Percentiles rank a stretch among this genome's conserved stretches.
These are phyloP conservation scores for Eucalyptus lansdowneana DNA, from an alignment of 345 rosid species.

Conservation along the genomic window DNA sequence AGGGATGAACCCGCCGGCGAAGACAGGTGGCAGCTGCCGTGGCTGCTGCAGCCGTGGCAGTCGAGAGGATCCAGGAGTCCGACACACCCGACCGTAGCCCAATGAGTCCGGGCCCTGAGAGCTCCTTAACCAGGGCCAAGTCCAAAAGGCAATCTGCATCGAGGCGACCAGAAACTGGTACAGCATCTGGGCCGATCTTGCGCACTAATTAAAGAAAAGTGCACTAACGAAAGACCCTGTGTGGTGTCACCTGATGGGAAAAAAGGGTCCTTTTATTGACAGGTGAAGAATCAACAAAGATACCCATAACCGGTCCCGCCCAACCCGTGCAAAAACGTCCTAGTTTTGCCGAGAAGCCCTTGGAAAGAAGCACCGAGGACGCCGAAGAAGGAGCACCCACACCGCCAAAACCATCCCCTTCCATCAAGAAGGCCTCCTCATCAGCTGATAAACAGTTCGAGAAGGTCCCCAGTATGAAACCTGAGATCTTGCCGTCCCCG, in stretches of 20 bases:
- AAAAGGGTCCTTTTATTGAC: not conserved
- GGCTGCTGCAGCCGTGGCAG: slow-evolving; percentile 40
- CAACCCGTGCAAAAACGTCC: not conserved
- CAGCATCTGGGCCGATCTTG: not conserved
- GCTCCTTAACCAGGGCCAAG: not conserved
- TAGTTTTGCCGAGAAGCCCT: not conserved
- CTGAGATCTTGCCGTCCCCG: not conserved
- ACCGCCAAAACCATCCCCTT: not conserved
- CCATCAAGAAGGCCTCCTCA: slow-evolving; percentile 7
- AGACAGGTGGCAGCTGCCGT: slow-evolving; percentile 19
- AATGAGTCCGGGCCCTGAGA: not conserved
- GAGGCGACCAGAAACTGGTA: not conserved
- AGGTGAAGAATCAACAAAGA: not conserved
- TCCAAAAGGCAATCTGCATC: slow-evolving; percentile 10
- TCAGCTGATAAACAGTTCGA: slow-evolving; percentile 7
- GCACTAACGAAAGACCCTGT: not conserved
- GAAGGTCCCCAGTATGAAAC: not conserved
- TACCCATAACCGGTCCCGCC: not conserved
- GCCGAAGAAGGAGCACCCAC: not conserved
- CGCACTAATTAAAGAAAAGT: not conserved
- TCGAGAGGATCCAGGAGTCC: not conserved
- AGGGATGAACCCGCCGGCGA: not conserved
- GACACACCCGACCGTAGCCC: not conserved
- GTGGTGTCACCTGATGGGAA: not conserved
- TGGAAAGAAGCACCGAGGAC: not conserved